Percentiles rank a stretch among this genome's conserved stretches.
Evolutionary conservation across 345 rosid genomes (phyloP).

Genomic region (Eucalyptus sp.): DNA sequence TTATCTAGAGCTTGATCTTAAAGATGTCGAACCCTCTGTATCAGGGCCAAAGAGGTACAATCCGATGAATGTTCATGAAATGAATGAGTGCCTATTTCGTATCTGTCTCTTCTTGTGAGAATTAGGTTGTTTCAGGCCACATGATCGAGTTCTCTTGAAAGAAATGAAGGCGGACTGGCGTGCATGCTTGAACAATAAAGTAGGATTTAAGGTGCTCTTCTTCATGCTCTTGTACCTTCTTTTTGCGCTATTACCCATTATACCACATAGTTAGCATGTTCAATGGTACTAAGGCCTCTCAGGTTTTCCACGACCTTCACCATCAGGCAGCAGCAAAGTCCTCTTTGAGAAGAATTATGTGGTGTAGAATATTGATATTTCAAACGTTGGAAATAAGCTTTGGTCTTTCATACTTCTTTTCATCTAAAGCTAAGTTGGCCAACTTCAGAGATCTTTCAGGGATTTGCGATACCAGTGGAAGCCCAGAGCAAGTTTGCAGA

Average conservation of each 20-base stretch:
- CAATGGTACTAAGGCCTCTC: not conserved
- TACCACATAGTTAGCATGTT: not conserved
- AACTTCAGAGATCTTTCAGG: conserved; percentile 18
- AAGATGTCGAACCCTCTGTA: conserved; percentile 67
- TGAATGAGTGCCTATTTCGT: not conserved
- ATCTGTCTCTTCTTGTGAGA: not conserved
- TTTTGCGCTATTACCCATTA: not conserved
- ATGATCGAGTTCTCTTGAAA: conserved; percentile 68
- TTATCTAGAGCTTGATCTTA: conserved; percentile 54
- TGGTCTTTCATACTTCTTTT: not conserved
- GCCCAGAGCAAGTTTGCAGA: conserved; percentile 57
- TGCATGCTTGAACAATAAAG: conserved; percentile 66
- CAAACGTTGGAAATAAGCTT: not conserved
- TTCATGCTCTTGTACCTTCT: not conserved
- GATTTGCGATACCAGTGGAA: conserved; percentile 75
- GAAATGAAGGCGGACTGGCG: conserved; percentile 94
- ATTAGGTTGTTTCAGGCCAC: conserved; percentile 48
- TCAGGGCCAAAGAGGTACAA: conserved; percentile 78
- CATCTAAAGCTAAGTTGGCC: not conserved
- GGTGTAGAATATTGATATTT: not conserved
- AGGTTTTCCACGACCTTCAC: not conserved
- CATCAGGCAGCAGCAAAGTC: not conserved
- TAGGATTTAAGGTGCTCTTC: conserved; percentile 73
- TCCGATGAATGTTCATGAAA: not conserved
- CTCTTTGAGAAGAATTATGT: not conserved